Base-by-base conservation (phyloP, 768 basidiomycete genomes). In the Postia placenta region DNA sequence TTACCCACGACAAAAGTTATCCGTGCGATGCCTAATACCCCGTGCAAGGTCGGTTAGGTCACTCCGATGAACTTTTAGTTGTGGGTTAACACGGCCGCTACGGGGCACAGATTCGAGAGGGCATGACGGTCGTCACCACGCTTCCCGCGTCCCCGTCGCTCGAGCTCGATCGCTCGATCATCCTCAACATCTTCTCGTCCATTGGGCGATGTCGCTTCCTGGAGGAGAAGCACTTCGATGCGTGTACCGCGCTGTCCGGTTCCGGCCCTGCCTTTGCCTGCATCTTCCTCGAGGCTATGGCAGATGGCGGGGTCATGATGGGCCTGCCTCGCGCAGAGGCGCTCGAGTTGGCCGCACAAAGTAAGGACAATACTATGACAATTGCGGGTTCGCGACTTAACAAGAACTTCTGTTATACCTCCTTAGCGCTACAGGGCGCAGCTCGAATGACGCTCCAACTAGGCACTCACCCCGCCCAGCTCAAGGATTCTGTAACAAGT, bases 291-390 rank as follows among this genome's bases (percentile, higher is more conserved):
- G 96, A 99, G 67, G 95, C 96, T 0, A 96, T 99, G 93, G 87
- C 92, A 1, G 96, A 98, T 65, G 96, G 96, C 23, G 96, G 93
- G 38, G 96, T 98, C 40, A 98, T 99, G 95, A 98, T 98, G 96
- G 96, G 96, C 25, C 69, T 99, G 45, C 96, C 96, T 2, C 75
- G 96, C 53, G 80, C 83, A 1, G 96, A 97, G 66, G 93, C 96
- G 4, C 69, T 98, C 37, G 96, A 99, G 64, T 70, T 99, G 45
- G 95, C 96, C 42, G 83, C 95, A 39, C 96, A 99, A 69, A 92
- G 95, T 96, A 62, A 59, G 82, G 69, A 17, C 17, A n/a, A 33
- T 27, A 24, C 20, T 20, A 15, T 11, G 4, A 15, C 41, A 19
- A 23, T 38, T 11, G 19, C 25, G 36, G 14, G 27, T 5, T 20